phyloP scores from a whole-genome alignment of 2,329 filamentous ascomycete species.

The Colletotrichum spaethianum region DNA sequence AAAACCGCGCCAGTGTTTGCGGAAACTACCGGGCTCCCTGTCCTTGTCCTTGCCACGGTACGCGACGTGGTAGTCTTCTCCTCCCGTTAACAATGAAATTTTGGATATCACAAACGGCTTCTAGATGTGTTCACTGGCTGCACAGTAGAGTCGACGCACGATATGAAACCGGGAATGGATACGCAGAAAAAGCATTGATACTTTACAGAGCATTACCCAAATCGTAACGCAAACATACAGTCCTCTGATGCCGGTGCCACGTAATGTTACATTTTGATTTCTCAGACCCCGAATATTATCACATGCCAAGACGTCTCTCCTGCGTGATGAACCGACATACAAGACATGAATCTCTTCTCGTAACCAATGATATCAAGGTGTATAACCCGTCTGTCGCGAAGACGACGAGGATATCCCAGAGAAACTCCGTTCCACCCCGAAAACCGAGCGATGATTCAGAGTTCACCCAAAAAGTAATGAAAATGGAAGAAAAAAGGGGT shows the following conservation, averaged over 20 bases:
- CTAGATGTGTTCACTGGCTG: neutral
- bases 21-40: constrained; percentile 16
- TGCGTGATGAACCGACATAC: neutral
- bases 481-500: constrained; percentile 9
- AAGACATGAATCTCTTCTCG: constrained; percentile 6
- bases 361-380: constrained; percentile 2
- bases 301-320: neutral
- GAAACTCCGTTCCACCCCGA: neutral
- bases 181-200: neutral
- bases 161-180: no score
- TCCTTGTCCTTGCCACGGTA: neutral
- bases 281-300: neutral
- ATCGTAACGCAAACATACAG: neutral
- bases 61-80: neutral
- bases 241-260: neutral
- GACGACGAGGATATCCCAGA: constrained; percentile 14
- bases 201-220: neutral
- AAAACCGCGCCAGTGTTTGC: neutral
- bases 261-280: neutral
- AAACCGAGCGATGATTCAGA: neutral
- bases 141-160: neutral
- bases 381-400: constrained; percentile 5
- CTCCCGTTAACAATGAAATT: neutral
- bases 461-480: neutral
- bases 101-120: neutral